Evolutionary conservation across 2,329 filamentous ascomycete genomes (phyloP).

Genomic region (Fusarium albosuccineum): DNA sequence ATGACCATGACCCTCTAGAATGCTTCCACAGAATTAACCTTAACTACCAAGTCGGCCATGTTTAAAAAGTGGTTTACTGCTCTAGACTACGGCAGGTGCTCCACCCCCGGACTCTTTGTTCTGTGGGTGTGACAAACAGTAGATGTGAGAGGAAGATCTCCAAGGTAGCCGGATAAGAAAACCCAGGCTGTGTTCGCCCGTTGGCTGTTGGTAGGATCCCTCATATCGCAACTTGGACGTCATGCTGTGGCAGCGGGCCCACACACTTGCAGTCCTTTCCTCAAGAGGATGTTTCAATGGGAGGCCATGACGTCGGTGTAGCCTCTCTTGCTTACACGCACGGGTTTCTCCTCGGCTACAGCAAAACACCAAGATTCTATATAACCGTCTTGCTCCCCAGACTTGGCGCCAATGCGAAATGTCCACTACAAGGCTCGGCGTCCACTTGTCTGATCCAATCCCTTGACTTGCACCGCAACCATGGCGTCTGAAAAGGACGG

Average conservation of each 20-base stretch:
- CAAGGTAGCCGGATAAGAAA: background rate
- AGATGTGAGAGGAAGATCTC: background rate
- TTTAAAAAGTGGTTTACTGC: too few relatives aligned
- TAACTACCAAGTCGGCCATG: background rate
- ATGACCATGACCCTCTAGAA: too few relatives aligned
- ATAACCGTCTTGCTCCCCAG: background rate
- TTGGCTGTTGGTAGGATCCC: background rate
- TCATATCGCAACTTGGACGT: background rate
- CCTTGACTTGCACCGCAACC: constrained; percentile 3
- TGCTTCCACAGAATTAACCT: background rate
- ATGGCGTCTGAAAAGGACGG: constrained; percentile 22
- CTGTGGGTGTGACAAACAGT: background rate
- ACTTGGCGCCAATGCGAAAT: constrained; percentile 2
- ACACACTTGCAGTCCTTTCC: background rate
- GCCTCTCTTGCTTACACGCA: background rate
- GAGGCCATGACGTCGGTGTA: constrained; percentile 1
- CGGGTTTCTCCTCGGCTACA: background rate
- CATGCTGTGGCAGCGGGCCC: background rate
- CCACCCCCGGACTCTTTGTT: background rate
- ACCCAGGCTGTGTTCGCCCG: background rate
- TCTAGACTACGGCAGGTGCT: too few relatives aligned
- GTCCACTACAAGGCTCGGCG: background rate
- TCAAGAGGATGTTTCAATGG: background rate
- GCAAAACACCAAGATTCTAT: background rate
- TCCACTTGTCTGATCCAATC: background rate